Base-by-base conservation (phyloP, 208 protist species). In the Jaenimonas drosophilae region DNA sequence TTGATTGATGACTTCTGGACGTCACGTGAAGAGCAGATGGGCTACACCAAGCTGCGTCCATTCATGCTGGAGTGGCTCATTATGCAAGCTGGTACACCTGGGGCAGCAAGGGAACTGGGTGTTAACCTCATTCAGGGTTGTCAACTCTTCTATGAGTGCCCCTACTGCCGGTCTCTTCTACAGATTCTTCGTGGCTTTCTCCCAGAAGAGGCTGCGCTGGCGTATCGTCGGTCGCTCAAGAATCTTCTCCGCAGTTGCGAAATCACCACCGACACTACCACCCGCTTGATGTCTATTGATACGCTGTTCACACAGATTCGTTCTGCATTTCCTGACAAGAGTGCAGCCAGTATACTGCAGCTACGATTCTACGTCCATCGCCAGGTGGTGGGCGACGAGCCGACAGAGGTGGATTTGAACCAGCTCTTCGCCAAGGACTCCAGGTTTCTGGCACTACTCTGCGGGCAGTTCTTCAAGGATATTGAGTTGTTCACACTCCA, bases 401-500 rank as follows among this genome's bases (percentile, higher is more conserved):
- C 47, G 16, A 41, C 31, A 12, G 50, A 51, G 30, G 46, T 79
- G 4, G 43, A 64, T 28, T n/a, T 68, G n/a, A 48, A 49, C 6
- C 9, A 17, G 0, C 46, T 84, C 19, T 62, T 79, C 21, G 40
- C 52, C 3, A 46, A 73, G 1, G 58, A 80, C 51, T 68, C 75
- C n/a, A 59, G 73, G 52, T 90, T 94, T 69, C 43, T 81, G 4
- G 38, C 27, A 16, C 45, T 88, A 5, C 60, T 93, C 28, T 80
- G 74, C 44, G 51, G 63, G 36, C 80, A 89, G 45, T 73, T 79
- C 41, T 33, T 82, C 37, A 56, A 59, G 17, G 79, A 87, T 42
- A 74, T 89, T 26, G 85, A 89, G 52, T 56, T 59, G 47, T 86
- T 88, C 46, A 89, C 85, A 0, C 49, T 93, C 27, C 50, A 52